Evolutionary conservation across 805 yeast genomes (phyloP), one percentile per base, ranked within the genome.

Genomic region (Wickerhamomyces pijperi): DNA sequence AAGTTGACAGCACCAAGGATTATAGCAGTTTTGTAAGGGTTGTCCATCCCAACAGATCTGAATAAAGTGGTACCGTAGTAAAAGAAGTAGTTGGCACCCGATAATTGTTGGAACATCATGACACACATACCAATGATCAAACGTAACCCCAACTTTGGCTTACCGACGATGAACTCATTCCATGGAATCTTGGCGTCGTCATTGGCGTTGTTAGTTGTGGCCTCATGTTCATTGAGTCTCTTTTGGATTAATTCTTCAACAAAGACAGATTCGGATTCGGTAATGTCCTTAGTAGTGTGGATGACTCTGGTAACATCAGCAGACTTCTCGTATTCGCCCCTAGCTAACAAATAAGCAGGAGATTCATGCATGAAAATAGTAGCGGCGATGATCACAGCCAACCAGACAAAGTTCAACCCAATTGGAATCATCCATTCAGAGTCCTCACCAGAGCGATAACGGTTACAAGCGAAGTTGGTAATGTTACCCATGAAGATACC

Each of bases 401-500:
- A 59, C 70, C 71, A 69, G 4, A 56, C 59, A 37, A 63, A 65
- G 39, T 65, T 58, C 41, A 75, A 56, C 33, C 73, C 75, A 49
- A 78, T 62, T 39, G 85, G 84, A 45, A 76, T 69, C 65, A 82
- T 68, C 85, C 86, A 80, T 55, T 74, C 77, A 14, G 38, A 79
- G 62, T 77, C 79, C 50, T 74, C 72, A 47, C 53, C 56, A 3
- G 38, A 15, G 31, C 45, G 41, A 32, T 37, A 32, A 3, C 23
- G 17, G 38, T 71, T 68, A 45, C 81, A 75, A 48, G 80, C 85
- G 55, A 65, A 79, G 40, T 74, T 75, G 35, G 76, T 67, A 60
- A 82, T 71, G 63, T 77, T 76, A 53, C 86, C 87, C 43, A 78
- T 58, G 55, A 79, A 74, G 48, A 79, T 79, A 71, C 86, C 87